Percentiles rank a stretch among this genome's conserved stretches.
Conservation (phyloP, 371 early-diverging fungal genomes). For the Apophysomyces elegans region DNA sequence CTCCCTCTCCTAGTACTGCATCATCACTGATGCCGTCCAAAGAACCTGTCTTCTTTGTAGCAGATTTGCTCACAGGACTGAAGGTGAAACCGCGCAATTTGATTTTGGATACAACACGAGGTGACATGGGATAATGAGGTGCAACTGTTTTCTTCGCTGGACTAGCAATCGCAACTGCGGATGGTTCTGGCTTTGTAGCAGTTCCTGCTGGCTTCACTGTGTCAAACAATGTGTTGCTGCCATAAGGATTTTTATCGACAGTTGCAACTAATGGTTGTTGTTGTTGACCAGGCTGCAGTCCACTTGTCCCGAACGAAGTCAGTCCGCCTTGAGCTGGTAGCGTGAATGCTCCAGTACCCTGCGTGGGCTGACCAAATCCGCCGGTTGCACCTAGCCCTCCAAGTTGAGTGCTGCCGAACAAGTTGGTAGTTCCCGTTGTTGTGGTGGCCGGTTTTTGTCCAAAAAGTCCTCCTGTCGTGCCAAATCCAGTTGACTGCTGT, state of each 20-base stretch:
- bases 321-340: conserved; percentile 50
- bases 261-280: conserved; percentile 67
- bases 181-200: conserved; percentile 30
- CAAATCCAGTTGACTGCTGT: conserved; percentile 31
- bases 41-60: conserved; percentile 31
- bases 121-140: conserved; percentile 66
- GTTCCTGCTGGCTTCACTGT: conserved; percentile 25
- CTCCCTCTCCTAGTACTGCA: conserved; percentile 67
- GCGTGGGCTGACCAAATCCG: conserved; percentile 29
- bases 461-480: conserved; percentile 45
- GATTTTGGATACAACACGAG: conserved; percentile 69
- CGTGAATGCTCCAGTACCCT: conserved; percentile 33
- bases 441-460: conserved; percentile 43
- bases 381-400: conserved; percentile 21
- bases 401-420: conserved; percentile 32
- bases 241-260: conserved; percentile 86
- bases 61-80: conserved; percentile 30
- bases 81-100: conserved; percentile 70
- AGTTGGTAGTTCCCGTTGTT: conserved; percentile 21
- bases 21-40: conserved; percentile 67
- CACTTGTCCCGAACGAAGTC: conserved; percentile 46
- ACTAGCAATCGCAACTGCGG: conserved; percentile 51
- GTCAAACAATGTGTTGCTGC: conserved; percentile 81
- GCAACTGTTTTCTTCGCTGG: conserved; percentile 52
- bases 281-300: conserved; percentile 40